phyloP scores from a whole-genome alignment of 306 rosid genomes.

The Vigna nakashimae region DNA sequence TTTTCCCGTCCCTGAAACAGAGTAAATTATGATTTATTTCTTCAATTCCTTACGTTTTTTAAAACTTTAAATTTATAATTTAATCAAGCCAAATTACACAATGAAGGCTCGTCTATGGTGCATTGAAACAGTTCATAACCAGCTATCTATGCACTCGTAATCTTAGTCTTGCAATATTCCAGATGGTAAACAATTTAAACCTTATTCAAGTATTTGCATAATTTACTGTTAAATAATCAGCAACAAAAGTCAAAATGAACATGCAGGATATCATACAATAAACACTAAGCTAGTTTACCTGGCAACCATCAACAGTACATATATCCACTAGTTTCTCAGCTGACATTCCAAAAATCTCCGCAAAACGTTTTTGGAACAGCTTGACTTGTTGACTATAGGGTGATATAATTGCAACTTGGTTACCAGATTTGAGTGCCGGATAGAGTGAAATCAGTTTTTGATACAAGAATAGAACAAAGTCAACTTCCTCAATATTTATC shows the following conservation, averaged over 20 bases:
- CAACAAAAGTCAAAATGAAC: conserved; percentile 10
- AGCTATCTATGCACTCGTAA: background rate
- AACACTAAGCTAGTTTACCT: conserved; percentile 62
- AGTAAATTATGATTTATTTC: conserved; percentile 8
- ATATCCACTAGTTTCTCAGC: conserved; percentile 83
- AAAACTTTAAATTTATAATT: conserved; percentile 20
- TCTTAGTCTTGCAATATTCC: conserved; percentile 8
- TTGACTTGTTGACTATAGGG: conserved; percentile 88
- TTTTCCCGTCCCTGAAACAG: conserved; percentile 88
- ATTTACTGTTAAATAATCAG: conserved; percentile 18
- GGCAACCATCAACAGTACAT: conserved; percentile 94
- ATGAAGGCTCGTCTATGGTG: background rate
- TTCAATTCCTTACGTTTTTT: background rate
- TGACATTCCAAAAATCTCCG: conserved; percentile 71
- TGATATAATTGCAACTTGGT: conserved; percentile 81
- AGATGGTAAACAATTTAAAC: conserved; percentile 17
- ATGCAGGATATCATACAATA: conserved; percentile 28
- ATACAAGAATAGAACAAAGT: conserved; percentile 80
- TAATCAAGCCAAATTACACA: conserved; percentile 1
- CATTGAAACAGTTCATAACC: conserved; percentile 1
- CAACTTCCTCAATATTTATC: conserved; percentile 84
- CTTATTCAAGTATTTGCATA: conserved; percentile 27
- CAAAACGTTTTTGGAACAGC: conserved; percentile 79
- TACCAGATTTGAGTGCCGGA: conserved; percentile 78
- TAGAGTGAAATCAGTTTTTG: conserved; percentile 72